A percentile compares a stretch with the other conserved stretches of the same genome.
phyloP scores from a whole-genome alignment of 352 stramenopile species.

The Pythium plurisporium region DNA sequence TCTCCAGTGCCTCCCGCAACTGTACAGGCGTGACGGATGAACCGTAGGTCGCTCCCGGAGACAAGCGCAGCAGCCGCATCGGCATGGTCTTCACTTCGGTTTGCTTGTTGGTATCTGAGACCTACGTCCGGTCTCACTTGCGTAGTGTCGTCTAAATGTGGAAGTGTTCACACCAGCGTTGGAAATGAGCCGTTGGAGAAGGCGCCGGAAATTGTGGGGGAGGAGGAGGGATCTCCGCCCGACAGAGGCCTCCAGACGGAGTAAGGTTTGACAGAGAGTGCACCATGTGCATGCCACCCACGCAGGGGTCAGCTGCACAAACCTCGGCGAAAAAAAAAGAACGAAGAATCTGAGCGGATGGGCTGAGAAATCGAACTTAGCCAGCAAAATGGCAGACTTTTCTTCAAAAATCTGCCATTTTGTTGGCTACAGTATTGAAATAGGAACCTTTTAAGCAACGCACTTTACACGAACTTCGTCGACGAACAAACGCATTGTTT shows the following conservation, averaged over 20 bases:
- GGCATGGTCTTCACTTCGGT: background rate
- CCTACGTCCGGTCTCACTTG: background rate
- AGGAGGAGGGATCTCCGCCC: background rate
- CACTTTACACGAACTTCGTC: background rate
- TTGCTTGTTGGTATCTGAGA: too few species aligned
- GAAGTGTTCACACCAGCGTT: too few species aligned
- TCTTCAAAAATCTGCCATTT: background rate
- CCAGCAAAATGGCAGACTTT: background rate
- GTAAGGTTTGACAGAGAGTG: slow-evolving; percentile 8
- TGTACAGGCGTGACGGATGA: background rate
- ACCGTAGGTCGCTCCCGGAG: background rate
- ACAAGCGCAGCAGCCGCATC: slow-evolving; percentile 3
- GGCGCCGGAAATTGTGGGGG: too few species aligned
- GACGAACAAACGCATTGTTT: background rate
- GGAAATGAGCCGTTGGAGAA: too few species aligned
- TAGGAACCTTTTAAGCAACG: too few species aligned
- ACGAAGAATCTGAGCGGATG: background rate
- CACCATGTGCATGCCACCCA: slow-evolving; percentile 1
- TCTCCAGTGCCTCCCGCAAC: background rate
- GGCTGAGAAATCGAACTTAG: slow-evolving; percentile 1
- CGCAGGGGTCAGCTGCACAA: background rate
- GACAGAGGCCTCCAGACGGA: background rate
- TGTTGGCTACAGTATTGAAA: too few species aligned
- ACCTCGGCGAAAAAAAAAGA: slow-evolving; percentile 6
- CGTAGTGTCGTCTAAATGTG: background rate